These are phyloP conservation scores for Picea mariana DNA, from an alignment of 83 land plant species.

Conservation along the genomic window DNA sequence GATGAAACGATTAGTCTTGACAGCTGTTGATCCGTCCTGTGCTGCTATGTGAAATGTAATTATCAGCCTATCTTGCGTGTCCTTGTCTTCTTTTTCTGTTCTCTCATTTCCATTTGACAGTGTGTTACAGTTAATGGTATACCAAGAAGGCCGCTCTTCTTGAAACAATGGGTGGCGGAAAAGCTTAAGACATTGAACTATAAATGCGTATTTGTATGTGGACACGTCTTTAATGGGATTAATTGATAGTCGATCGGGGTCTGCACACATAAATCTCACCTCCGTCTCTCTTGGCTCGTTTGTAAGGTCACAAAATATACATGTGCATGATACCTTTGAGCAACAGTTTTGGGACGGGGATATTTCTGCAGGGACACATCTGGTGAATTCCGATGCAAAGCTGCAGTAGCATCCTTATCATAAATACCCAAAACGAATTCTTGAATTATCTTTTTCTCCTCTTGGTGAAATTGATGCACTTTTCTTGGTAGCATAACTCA, in stretches of 20 bases:
- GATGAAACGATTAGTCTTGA: too few relatives aligned
- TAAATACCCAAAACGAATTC: too few relatives aligned
- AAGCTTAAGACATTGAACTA: slow-evolving; percentile 75
- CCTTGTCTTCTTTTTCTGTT: neutral
- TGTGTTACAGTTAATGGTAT: slow-evolving; percentile 77
- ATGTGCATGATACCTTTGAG: slow-evolving; percentile 97
- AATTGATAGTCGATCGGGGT: slow-evolving; percentile 19
- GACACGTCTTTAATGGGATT: slow-evolving; percentile 91
- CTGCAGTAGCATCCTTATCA: too few relatives aligned
- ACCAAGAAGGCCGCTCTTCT: slow-evolving; percentile 74
- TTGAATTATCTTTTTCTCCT: slow-evolving; percentile 30
- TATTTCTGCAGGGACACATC: slow-evolving; percentile 54
- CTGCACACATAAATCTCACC: slow-evolving; percentile 30
- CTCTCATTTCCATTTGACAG: slow-evolving; percentile 29
- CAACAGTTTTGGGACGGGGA: slow-evolving; percentile 85
- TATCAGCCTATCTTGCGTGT: too few relatives aligned
- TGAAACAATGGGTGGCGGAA: slow-evolving; percentile 96
- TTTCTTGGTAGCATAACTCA: slow-evolving; percentile 75
- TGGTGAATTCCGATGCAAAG: too few relatives aligned
- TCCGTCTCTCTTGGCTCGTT: slow-evolving; percentile 88
- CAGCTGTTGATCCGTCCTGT: too few relatives aligned
- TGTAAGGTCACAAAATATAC: slow-evolving; percentile 84
- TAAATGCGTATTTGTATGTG: slow-evolving; percentile 90
- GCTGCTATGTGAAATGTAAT: too few relatives aligned
- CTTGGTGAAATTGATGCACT: slow-evolving; percentile 69